Conservation (phyloP, 1,284 basidiomycete species). For the Megacollybia platyphylla region DNA sequence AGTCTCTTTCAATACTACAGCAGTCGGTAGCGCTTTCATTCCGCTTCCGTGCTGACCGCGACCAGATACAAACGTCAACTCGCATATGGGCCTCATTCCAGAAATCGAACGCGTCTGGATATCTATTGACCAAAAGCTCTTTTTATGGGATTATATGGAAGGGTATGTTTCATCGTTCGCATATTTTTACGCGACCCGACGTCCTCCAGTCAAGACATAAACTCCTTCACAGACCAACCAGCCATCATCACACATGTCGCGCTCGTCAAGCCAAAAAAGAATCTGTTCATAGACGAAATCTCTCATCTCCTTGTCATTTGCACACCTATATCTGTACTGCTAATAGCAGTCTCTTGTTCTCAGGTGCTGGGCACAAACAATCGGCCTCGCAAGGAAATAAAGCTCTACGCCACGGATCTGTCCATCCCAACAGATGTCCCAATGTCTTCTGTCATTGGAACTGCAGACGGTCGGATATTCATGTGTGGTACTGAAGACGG, state of each 20-base stretch:
- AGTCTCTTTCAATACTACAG: constrained; percentile 73
- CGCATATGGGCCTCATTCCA: constrained; percentile 84
- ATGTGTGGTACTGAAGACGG: constrained; percentile 82
- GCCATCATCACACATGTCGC: constrained; percentile 83
- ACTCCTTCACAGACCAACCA: constrained; percentile 85
- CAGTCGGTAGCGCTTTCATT: constrained; percentile 29
- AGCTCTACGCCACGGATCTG: constrained; percentile 87
- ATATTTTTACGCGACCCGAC: constrained; percentile 1
- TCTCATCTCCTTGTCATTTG: constrained; percentile 84
- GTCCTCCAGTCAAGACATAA: constrained; percentile 59
- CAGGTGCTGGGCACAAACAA: constrained; percentile 30
- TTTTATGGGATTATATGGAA: constrained; percentile 94
- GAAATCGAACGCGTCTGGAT: constrained; percentile 96
- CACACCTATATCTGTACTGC: constrained; percentile 71
- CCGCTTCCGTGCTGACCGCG: constrained; percentile 9
- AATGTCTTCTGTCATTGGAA: constrained; percentile 77
- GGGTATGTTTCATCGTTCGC: constrained; percentile 40
- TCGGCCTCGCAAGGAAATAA: constrained; percentile 56
- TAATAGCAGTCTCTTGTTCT: constrained; percentile 73
- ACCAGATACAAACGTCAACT: constrained; percentile 44
- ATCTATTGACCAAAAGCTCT: constrained; percentile 87
- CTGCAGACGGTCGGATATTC: constrained; percentile 80
- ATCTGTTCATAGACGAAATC: constrained; percentile 91
- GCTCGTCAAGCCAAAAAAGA: constrained; percentile 67
- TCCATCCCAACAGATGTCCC: constrained; percentile 67